Evolutionary conservation across 2,329 filamentous ascomycete genomes (phyloP), one percentile per base, ranked within the genome.

Genomic region (Colletotrichum somersetense): DNA sequence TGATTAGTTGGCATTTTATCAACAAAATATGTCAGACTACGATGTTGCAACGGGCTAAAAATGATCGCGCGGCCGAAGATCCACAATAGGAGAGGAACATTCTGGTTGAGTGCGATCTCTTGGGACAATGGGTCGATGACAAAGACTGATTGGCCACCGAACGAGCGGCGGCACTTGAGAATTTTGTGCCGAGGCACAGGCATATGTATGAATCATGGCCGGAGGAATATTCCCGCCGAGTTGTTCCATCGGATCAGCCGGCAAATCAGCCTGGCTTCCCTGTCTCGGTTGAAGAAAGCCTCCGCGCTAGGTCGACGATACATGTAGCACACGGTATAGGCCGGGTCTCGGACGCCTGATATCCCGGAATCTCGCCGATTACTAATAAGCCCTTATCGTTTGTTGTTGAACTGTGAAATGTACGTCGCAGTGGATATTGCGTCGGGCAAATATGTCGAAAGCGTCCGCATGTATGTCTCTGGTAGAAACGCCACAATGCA

Each of bases 191-290:
- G 57, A 71, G 68, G 68, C 52, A 67, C 30, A 48, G 20, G 46
- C 16, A 20, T 3, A 11, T 53, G n/a, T 8, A 11, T 53, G n/a
- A 3, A 23, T 18, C 55, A 38, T 38, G 35, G 5, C 0, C 59
- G 69, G 69, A 53, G 30, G 53, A 64, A 68, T 44, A 55, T 26
- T 64, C 20, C 40, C 30, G n/a, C 69, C 65, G 58, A 33, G 52
- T 56, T 5, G 20, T 18, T 23, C 67, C 48, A 16, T 33, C 63
- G 56, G 63, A 56, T 18, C 23, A 6, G 12, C n/a, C 11, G 6
- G 50, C 12, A 30, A 16, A 52, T 23, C 6, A 52, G 12, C 48
- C 30, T 3, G 4, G n/a, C 5, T 30, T 14, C n/a, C 12, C 16
- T 30, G 48, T 46, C 18, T 20, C 8, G 3, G 23, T 30, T 16